Percentiles rank a stretch among this genome's conserved stretches.
These are phyloP conservation scores for Ampelomyces quisqualis DNA, from an alignment of 2,329 filamentous ascomycete species.

Conservation along the genomic window DNA sequence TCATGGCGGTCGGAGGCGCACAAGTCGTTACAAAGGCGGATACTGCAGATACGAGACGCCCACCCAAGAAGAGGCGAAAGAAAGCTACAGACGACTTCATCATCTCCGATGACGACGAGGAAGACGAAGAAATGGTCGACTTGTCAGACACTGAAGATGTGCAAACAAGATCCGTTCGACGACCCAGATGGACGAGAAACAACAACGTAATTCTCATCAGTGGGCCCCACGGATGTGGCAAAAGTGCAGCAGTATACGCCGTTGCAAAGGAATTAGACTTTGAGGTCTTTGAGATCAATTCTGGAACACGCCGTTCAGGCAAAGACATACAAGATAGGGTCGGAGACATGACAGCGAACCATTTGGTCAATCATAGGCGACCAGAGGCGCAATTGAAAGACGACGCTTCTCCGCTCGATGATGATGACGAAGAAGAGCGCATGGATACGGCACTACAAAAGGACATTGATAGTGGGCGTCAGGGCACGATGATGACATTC, in stretches of 20 bases:
- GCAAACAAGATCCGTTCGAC: conserved; percentile 37
- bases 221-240: conserved; percentile 86
- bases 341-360: conserved; percentile 95
- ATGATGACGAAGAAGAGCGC: conserved; percentile 41
- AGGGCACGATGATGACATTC: conserved; percentile 78
- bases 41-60: conserved; percentile 24
- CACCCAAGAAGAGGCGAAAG: conserved; percentile 63
- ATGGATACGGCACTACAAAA: conserved; percentile 53
- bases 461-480: conserved; percentile 67
- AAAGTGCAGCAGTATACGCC: conserved; percentile 89
- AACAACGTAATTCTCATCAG: conserved; percentile 84
- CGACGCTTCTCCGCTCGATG: conserved; percentile 4
- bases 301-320: conserved; percentile 78
- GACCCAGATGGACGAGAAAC: conserved; percentile 39
- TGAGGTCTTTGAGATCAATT: conserved; percentile 92
- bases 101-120: conserved; percentile 34
- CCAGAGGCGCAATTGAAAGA: conserved; percentile 29
- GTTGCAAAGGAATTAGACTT: conserved; percentile 89
- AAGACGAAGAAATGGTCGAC: conserved; percentile 58
- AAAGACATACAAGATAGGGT: conserved; percentile 89
- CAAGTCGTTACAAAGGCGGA: conserved; percentile 34
- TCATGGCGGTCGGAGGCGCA: conserved; percentile 70
- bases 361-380: conserved; percentile 67
- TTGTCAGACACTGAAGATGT: conserved; percentile 64
- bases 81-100: conserved; percentile 47